These are phyloP conservation scores for Colletotrichum gloeosporioides DNA, from an alignment of 2,329 filamentous ascomycete genomes.

Conservation along the genomic window DNA sequence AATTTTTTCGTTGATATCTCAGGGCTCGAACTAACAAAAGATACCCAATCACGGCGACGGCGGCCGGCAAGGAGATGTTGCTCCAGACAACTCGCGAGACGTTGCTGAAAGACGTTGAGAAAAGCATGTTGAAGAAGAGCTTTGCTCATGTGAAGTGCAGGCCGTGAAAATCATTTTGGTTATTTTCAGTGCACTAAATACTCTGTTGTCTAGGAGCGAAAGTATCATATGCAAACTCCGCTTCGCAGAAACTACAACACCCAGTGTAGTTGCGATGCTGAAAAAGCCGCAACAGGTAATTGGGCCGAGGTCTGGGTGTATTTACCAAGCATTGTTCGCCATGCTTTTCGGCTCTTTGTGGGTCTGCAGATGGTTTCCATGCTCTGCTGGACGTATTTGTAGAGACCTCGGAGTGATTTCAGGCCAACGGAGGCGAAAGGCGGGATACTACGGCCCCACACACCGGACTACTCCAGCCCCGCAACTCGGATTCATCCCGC, in stretches of 20 bases:
- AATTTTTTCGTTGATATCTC: background rate
- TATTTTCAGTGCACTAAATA: background rate
- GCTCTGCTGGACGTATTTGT: background rate
- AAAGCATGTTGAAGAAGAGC: background rate
- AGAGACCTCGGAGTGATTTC: background rate
- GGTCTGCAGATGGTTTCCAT: background rate
- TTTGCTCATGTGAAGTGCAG: background rate
- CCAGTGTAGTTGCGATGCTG: background rate
- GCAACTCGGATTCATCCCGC: background rate
- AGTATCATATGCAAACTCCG: background rate
- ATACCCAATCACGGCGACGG: background rate
- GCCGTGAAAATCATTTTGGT: background rate
- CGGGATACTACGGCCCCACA: background rate
- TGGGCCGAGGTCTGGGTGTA: background rate
- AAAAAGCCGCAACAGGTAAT: background rate
- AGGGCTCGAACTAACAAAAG: background rate
- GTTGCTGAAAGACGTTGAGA: background rate
- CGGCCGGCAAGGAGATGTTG: background rate
- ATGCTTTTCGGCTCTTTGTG: background rate
- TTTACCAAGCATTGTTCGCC: background rate
- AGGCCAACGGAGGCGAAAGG: background rate
- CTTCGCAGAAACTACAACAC: background rate
- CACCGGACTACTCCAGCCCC: background rate
- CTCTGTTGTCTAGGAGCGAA: background rate
- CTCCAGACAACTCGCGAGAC: background rate